Evolutionary conservation across 768 basidiomycete genomes (phyloP), one percentile per base, ranked within the genome.

Genomic region (Russula ochroleuca): DNA sequence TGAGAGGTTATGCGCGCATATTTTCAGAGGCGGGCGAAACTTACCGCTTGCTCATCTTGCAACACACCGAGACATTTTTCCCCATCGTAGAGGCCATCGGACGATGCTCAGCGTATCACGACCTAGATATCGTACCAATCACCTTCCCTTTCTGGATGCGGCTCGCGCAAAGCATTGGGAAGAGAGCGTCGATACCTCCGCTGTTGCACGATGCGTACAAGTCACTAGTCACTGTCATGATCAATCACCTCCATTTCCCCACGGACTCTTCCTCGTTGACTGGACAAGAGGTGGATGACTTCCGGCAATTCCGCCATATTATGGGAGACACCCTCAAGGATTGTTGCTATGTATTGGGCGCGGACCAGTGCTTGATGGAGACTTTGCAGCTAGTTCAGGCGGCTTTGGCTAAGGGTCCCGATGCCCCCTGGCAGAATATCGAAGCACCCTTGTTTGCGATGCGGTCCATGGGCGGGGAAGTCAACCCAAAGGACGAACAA

Each of bases 261-360:
- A 69, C 83, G 7, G 93, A 98, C 66, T 70, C 82, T 11, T 72
- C 78, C 19, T 74, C 82, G 48, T 73, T 94, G 69, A 80, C 82
- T 21, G 85, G 86, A 19, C 92, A 95, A 75, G 97, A 98, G 73
- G 83, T 88, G 5, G 97, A 99, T 60, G 87, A 89, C 70, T 99
- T 98, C 81, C 84, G 97, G 23, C 83, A 86, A 4, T 99, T 99
- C 80, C 82, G 97, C 53, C 97, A 99, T 78, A 86, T 94, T 65
- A 98, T 99, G 92, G 97, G 97, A 43, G 95, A 99, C 73, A 98
- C 97, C 5, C 81, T 99, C 67, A 99, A 99, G 76, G 97, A 99
- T 72, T 98, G 97, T 72, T 99, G 97, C 75, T 83, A 87, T 67
- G 94, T 99, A 52, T 82, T 99, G 50, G 90, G 94, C 49, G 83